Percentiles rank a stretch among this genome's conserved stretches.
These are phyloP conservation scores for Zymoseptoria pseudotritici DNA, from an alignment of 2,329 filamentous ascomycete species.

Conservation along the genomic window DNA sequence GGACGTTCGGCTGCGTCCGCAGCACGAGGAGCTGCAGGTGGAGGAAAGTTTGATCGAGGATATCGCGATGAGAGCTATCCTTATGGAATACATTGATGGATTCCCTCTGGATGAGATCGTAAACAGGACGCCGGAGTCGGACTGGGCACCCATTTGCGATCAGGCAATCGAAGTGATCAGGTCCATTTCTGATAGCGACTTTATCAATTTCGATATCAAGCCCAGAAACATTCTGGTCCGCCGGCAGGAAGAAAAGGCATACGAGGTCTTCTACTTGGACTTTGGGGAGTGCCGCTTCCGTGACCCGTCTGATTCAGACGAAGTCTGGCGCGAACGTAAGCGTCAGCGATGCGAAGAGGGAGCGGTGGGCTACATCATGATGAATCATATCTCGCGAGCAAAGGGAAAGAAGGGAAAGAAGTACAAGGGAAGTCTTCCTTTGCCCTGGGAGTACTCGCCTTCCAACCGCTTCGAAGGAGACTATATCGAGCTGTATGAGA, in stretches of 20 bases:
- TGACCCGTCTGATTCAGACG: neutral
- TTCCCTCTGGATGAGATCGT: neutral
- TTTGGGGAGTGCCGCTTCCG: neutral
- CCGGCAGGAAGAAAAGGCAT: neutral
- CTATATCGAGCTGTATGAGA: neutral
- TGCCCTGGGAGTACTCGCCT: neutral
- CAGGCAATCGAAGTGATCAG: neutral
- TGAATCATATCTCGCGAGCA: neutral
- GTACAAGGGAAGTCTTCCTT: neutral
- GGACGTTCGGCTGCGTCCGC: neutral
- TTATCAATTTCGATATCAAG: neutral
- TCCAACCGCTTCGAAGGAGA: neutral
- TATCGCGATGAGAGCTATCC: neutral
- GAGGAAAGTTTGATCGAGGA: neutral
- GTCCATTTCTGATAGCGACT: neutral
- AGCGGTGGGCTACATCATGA: neutral
- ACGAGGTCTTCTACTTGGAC: neutral
- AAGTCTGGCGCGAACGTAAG: neutral
- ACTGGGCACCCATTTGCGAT: neutral
- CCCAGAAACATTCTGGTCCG: neutral
- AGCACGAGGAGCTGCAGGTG: neutral
- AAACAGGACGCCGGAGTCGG: neutral
- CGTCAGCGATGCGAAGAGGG: neutral
- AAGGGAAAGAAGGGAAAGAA: neutral
- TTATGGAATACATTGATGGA: neutral